A percentile compares a stretch with the other conserved stretches of the same genome.
Evolutionary conservation across 2,329 filamentous ascomycete species (phyloP).

Genomic region (Botrytis porri): DNA sequence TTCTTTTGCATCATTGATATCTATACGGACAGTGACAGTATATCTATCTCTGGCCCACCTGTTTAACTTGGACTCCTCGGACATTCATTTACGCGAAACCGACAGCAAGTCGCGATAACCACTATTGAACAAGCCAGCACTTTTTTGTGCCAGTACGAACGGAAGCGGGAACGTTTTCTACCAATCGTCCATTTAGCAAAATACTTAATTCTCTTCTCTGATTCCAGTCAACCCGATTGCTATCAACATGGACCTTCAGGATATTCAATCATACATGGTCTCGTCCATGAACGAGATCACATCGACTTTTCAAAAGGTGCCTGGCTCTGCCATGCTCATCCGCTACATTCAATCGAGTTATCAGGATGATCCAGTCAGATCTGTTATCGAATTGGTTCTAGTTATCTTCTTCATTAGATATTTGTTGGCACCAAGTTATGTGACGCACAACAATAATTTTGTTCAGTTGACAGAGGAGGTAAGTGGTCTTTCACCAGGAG

Average conservation of each 20-base stretch:
- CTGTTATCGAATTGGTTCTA: conserved; percentile 86
- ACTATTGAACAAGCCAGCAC: conserved; percentile 7
- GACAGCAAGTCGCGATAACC: conserved; percentile 4
- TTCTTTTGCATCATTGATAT: background rate
- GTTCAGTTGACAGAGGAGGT: conserved; percentile 84
- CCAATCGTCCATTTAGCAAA: background rate
- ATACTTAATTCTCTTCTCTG: background rate
- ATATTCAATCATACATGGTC: conserved; percentile 54
- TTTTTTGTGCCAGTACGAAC: background rate
- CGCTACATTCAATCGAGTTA: conserved; percentile 97
- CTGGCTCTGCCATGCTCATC: conserved; percentile 88
- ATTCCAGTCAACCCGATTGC: background rate
- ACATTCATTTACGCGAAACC: conserved; percentile 17
- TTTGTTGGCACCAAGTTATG: conserved; percentile 86
- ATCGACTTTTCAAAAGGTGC: conserved; percentile 80
- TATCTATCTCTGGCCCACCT: background rate
- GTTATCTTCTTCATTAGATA: conserved; percentile 96
- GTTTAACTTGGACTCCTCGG: background rate
- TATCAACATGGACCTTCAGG: conserved; percentile 59
- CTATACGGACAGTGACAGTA: background rate
- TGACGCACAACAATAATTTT: conserved; percentile 83
- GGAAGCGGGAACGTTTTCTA: background rate
- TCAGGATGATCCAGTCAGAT: conserved; percentile 93
- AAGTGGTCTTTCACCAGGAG: conserved; percentile 26
- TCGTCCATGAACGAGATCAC: conserved; percentile 52